These are phyloP conservation scores for Sungouiella blattae DNA, from an alignment of 805 yeast genomes.

Conservation along the genomic window DNA sequence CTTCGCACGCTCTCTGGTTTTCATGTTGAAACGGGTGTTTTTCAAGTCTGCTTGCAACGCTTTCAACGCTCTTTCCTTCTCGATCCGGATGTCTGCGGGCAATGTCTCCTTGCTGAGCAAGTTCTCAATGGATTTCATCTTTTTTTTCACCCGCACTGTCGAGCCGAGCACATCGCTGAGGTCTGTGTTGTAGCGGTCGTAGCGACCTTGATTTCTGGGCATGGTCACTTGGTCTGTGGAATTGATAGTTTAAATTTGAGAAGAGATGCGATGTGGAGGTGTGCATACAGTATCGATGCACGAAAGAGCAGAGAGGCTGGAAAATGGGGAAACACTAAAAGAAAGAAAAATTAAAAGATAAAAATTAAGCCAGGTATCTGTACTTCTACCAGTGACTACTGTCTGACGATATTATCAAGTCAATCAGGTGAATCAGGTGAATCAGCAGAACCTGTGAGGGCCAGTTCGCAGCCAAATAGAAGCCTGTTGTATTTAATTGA, in stretches of 20 bases:
- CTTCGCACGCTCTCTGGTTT: conserved; percentile 52
- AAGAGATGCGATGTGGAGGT: conserved; percentile 4
- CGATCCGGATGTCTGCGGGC: conserved; percentile 61
- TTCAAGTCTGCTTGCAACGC: conserved; percentile 60
- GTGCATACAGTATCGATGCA: background rate
- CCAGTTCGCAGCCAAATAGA: no score
- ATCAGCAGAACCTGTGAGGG: no score
- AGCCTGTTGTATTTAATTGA: no score
- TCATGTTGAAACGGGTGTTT: conserved; percentile 41
- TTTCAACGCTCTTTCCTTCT: conserved; percentile 72
- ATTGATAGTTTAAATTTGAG: background rate
- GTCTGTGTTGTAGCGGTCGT: conserved; percentile 12
- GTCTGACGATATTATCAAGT: no score
- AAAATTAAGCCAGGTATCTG: background rate
- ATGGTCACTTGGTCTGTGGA: background rate
- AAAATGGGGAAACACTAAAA: background rate
- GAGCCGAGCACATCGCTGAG: conserved; percentile 17
- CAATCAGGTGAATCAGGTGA: no score
- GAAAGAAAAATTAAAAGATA: background rate
- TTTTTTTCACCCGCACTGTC: conserved; percentile 54
- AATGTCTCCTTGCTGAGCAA: conserved; percentile 56
- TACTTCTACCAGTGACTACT: no score
- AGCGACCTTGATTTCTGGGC: conserved; percentile 6
- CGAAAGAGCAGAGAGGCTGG: background rate
- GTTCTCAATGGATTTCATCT: conserved; percentile 82